phyloP scores from a whole-genome alignment of 2,329 filamentous ascomycete species.

The Alternaria novae-zelandiae region DNA sequence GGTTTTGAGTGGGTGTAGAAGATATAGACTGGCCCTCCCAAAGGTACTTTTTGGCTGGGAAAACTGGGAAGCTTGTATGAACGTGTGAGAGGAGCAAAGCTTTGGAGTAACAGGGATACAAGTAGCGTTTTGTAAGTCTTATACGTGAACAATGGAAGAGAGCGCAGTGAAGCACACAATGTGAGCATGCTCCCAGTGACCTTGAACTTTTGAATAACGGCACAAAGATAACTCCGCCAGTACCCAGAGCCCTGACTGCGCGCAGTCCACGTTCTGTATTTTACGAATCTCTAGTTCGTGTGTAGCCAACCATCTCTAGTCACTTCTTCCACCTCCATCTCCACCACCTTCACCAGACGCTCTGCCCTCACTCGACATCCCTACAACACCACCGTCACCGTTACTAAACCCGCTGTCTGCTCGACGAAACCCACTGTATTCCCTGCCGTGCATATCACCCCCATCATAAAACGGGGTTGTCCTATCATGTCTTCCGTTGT shows the following conservation, averaged over 20 bases:
- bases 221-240: background rate
- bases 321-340: background rate
- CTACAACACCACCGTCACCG: background rate
- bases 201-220: background rate
- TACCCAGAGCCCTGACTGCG: background rate
- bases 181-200: background rate
- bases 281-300: background rate
- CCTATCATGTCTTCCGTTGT: background rate
- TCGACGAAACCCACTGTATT: background rate
- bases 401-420: background rate
- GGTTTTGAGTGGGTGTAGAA: background rate
- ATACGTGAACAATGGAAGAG: background rate
- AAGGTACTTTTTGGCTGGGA: background rate
- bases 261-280: background rate
- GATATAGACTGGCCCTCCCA: fast-evolving
- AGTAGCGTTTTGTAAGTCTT: background rate
- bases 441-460: background rate
- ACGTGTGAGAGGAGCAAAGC: fast-evolving
- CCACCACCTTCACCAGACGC: background rate
- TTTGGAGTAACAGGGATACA: background rate
- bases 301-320: background rate
- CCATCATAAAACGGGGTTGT: background rate
- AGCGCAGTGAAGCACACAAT: background rate
- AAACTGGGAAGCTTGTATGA: background rate
- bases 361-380: background rate